These are phyloP conservation scores for Podospora australis DNA, from an alignment of 495 filamentous ascomycete genomes.

Conservation along the genomic window DNA sequence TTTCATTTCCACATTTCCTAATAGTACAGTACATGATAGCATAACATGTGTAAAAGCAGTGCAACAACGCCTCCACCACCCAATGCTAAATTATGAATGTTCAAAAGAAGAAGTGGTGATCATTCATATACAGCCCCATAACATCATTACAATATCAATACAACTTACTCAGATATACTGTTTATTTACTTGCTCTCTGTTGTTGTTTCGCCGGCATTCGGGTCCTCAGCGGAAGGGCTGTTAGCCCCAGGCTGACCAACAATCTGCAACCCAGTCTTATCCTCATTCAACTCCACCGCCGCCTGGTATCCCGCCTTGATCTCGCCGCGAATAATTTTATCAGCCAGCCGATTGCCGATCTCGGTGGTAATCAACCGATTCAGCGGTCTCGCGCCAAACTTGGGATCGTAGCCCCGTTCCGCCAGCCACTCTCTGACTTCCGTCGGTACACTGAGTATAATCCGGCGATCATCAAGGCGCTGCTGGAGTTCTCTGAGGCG, in stretches of 20 bases:
- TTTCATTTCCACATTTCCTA: no score
- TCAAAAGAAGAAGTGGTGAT: constrained; percentile 1
- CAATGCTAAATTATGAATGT: background rate
- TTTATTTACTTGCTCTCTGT: background rate
- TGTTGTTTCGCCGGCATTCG: background rate
- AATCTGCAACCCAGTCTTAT: constrained; percentile 43
- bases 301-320: constrained; percentile 68
- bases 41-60: no score
- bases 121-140: background rate
- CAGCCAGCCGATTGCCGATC: constrained; percentile 81
- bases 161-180: background rate
- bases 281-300: constrained; percentile 56
- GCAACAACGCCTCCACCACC: no score
- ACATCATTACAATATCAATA: background rate
- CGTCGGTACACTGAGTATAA: constrained; percentile 62
- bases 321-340: constrained; percentile 83
- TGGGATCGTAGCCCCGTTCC: constrained; percentile 81
- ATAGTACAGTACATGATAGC: no score
- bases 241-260: background rate
- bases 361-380: constrained; percentile 86
- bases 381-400: constrained; percentile 86
- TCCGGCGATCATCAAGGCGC: constrained; percentile 80
- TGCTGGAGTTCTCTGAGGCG: constrained; percentile 76
- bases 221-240: background rate
- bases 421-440: constrained; percentile 79